Evolutionary conservation across 495 filamentous ascomycete genomes (phyloP).

Genomic region (Neurospora hispaniola): DNA sequence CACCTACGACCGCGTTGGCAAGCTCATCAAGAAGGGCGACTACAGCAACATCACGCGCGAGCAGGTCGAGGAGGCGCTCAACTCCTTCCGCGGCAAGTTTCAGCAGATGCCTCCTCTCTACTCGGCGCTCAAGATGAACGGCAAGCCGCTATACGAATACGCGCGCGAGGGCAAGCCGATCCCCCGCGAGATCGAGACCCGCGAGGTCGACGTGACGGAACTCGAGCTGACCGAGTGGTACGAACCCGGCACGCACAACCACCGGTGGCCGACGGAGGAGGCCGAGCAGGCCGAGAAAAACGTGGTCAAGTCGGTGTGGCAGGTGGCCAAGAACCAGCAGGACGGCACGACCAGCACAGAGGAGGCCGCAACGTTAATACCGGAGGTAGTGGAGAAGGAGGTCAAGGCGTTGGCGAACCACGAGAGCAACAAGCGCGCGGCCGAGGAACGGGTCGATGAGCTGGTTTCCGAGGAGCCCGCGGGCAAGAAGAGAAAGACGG

Average conservation of each 20-base stretch:
- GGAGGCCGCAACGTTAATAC: conserved; percentile 25
- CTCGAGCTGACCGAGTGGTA: conserved; percentile 81
- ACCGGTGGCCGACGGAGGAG: conserved; percentile 65
- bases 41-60: conserved; percentile 72
- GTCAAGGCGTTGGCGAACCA: conserved; percentile 31
- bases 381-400: conserved; percentile 38
- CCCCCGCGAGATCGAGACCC: conserved; percentile 69
- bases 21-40: conserved; percentile 58
- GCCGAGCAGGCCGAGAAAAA: conserved; percentile 50
- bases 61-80: conserved; percentile 65
- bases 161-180: conserved; percentile 78
- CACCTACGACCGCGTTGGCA: conserved; percentile 78
- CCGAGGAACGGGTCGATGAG: conserved; percentile 33
- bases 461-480: conserved; percentile 22
- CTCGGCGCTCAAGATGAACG: conserved; percentile 82
- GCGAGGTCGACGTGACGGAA: conserved; percentile 64
- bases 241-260: conserved; percentile 66
- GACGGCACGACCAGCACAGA: conserved; percentile 15
- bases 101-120: conserved; percentile 87
- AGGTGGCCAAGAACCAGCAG: conserved; percentile 34
- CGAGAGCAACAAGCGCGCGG: conserved; percentile 37
- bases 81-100: conserved; percentile 70
- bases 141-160: conserved; percentile 92
- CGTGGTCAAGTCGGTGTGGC: conserved; percentile 59
- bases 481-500: conserved; percentile 25